Conservation (phyloP, 176 grass and related monocot genomes). For the Pharus latifolius region DNA sequence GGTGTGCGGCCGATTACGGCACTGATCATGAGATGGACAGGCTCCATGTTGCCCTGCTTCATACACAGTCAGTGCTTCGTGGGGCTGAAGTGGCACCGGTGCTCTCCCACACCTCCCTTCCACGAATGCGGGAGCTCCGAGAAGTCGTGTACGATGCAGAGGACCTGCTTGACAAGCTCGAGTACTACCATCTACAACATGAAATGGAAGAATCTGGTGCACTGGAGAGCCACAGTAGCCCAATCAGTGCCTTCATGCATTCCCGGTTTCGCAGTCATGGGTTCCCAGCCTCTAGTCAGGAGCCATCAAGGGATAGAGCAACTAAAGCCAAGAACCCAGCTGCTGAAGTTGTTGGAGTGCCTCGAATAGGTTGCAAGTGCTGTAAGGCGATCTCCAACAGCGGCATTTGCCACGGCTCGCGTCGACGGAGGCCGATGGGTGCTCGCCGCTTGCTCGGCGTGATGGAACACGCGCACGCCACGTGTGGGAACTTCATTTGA, state of each 20-base stretch:
- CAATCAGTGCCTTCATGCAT: slow-evolving; percentile 12
- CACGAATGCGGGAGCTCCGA: slow-evolving; percentile 31
- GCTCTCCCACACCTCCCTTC: not conserved
- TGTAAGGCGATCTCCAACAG: too few relatives aligned
- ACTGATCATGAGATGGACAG: slow-evolving; percentile 30
- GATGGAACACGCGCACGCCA: too few relatives aligned
- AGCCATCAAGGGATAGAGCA: not conserved
- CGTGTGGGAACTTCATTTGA: too few relatives aligned
- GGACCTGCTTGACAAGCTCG: slow-evolving; percentile 52
- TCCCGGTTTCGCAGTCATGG: not conserved
- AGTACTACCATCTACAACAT: slow-evolving; percentile 37
- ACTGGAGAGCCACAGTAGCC: slow-evolving; percentile 7
- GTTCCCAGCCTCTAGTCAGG: not conserved
- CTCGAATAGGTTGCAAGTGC: not conserved
- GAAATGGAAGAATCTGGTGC: slow-evolving; percentile 30
- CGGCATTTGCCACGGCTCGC: too few relatives aligned
- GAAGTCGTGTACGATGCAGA: slow-evolving; percentile 41
- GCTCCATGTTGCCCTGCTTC: slow-evolving; percentile 34
- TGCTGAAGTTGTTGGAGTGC: not conserved
- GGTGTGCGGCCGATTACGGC: slow-evolving; percentile 31
- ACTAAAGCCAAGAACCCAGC: not conserved
- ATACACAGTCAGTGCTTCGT: slow-evolving; percentile 27
- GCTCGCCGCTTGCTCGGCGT: too few relatives aligned
- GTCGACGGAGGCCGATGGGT: too few relatives aligned
- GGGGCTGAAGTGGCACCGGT: slow-evolving; percentile 10